A percentile compares a stretch with the other conserved stretches of the same genome.
These are phyloP conservation scores for Termitomyces sp. DNA, from an alignment of 1,284 basidiomycete genomes.

Conservation along the genomic window DNA sequence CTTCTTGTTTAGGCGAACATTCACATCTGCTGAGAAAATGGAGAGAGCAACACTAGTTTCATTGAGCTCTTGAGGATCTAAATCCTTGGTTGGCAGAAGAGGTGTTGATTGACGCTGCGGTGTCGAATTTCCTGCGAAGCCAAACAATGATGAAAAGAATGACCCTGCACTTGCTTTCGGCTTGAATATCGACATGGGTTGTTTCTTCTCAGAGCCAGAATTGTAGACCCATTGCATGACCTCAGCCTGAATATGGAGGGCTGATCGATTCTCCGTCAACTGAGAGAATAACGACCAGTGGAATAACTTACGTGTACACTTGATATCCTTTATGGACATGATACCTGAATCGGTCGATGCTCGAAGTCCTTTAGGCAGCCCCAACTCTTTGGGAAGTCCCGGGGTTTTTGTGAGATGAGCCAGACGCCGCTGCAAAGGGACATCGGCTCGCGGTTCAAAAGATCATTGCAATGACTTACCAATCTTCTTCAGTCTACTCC, in stretches of 20 bases:
- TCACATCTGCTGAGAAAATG: constrained; percentile 80
- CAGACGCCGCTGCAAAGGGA: constrained; percentile 58
- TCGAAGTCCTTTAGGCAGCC: constrained; percentile 53
- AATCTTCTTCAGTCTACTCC: constrained; percentile 85
- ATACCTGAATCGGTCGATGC: constrained; percentile 42
- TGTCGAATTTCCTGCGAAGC: constrained; percentile 45
- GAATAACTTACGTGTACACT: constrained; percentile 54
- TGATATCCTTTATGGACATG: constrained; percentile 68
- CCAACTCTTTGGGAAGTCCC: constrained; percentile 52
- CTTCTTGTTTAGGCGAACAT: constrained; percentile 69
- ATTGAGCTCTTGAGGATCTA: constrained; percentile 55
- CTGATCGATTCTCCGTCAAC: constrained; percentile 29
- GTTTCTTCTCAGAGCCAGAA: constrained; percentile 63
- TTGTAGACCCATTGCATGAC: constrained; percentile 81
- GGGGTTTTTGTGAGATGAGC: constrained; percentile 69
- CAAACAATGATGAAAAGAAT: constrained; percentile 78
- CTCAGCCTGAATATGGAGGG: constrained; percentile 77
- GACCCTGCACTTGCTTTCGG: constrained; percentile 41
- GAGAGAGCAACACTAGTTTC: constrained; percentile 72
- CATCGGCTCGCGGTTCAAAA: neutral
- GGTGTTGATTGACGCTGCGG: constrained; percentile 39
- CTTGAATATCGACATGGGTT: constrained; percentile 23
- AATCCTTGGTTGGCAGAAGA: constrained; percentile 32
- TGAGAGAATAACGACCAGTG: constrained; percentile 3
- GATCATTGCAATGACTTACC: constrained; percentile 34